Evolutionary conservation across 306 rosid species (phyloP).

Genomic region (Corylus avellana): DNA sequence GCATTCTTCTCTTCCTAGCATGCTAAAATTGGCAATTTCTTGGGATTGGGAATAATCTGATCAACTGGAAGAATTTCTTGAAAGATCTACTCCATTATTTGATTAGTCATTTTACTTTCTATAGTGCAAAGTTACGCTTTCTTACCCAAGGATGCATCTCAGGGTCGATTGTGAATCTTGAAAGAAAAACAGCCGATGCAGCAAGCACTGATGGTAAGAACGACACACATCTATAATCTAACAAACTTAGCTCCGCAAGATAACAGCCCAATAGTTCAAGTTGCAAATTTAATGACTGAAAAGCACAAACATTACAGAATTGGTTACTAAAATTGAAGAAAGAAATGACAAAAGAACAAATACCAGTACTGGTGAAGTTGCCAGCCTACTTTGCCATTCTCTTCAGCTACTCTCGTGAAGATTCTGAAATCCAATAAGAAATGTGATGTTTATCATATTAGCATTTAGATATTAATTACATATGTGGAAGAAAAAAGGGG

Average conservation of each 20-base stretch:
- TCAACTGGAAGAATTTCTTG: too few species aligned
- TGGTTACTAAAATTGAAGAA: neutral
- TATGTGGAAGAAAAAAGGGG: neutral
- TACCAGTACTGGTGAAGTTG: neutral
- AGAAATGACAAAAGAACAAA: neutral
- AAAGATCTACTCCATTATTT: too few species aligned
- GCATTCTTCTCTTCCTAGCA: neutral
- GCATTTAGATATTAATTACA: neutral
- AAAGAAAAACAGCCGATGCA: slow-evolving; percentile 53
- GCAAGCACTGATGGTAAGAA: slow-evolving; percentile 48
- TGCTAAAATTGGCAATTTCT: neutral
- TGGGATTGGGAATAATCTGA: too few species aligned
- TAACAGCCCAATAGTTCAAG: slow-evolving; percentile 41
- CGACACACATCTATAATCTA: slow-evolving; percentile 30
- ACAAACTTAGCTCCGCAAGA: slow-evolving; percentile 53
- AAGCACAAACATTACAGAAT: slow-evolving; percentile 2
- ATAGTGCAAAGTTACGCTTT: neutral
- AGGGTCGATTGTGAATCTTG: slow-evolving; percentile 40
- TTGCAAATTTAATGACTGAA: slow-evolving; percentile 27
- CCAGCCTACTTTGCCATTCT: slow-evolving; percentile 26
- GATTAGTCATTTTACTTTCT: neutral
- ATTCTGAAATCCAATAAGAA: slow-evolving; percentile 27
- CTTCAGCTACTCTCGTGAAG: slow-evolving; percentile 22
- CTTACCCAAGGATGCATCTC: slow-evolving; percentile 57
- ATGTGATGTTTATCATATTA: neutral